phyloP scores from a whole-genome alignment of 495 filamentous ascomycete genomes.

The Daldinia concentrica region DNA sequence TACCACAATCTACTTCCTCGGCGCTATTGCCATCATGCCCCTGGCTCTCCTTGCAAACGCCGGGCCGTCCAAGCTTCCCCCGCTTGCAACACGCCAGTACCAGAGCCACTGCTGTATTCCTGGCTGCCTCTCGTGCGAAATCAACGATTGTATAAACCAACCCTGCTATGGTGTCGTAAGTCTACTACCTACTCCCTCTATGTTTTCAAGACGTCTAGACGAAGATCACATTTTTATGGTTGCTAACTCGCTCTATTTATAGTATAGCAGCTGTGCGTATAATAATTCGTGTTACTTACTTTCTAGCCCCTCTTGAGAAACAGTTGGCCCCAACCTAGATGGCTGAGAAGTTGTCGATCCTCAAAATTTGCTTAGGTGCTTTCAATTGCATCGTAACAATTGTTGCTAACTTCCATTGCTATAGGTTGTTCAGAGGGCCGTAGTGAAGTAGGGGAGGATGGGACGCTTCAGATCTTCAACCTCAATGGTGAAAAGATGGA shows the following conservation, averaged over 20 bases:
- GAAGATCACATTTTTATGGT: neutral
- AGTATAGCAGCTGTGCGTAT: neutral
- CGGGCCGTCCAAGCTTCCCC: neutral
- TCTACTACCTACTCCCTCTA: neutral
- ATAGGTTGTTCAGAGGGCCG: neutral
- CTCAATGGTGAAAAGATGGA: neutral
- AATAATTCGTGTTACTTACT: neutral
- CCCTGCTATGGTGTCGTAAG: neutral
- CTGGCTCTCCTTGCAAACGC: neutral
- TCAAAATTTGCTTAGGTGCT: neutral
- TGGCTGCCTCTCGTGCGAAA: neutral
- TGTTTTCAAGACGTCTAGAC: neutral
- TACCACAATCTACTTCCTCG: neutral
- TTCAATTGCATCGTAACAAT: neutral
- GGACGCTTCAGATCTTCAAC: neutral
- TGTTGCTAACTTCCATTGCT: neutral
- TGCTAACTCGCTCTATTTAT: neutral
- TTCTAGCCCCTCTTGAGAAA: neutral
- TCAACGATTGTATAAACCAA: neutral
- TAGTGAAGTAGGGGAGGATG: neutral
- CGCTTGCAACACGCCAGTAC: neutral
- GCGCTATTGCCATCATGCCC: neutral
- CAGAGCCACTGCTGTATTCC: neutral
- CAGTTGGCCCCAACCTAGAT: neutral
- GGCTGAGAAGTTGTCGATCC: neutral